Evolutionary conservation across 768 basidiomycete genomes (phyloP), one percentile per base, ranked within the genome.

Genomic region (Mrakia gelida): DNA sequence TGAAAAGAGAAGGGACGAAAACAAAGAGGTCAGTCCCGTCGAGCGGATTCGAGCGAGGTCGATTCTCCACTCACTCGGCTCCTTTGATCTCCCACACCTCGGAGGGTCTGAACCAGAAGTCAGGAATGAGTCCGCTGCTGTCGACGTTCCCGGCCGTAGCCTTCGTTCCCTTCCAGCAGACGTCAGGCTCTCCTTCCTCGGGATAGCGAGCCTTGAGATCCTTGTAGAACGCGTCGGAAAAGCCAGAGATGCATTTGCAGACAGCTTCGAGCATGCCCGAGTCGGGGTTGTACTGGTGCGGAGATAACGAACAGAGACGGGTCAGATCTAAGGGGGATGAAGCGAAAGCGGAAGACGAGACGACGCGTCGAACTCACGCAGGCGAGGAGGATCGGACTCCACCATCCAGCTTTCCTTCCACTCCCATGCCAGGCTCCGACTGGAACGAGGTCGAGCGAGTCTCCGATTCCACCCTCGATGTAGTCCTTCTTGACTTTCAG

Each of bases 401-500:
- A 78, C 71, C 71, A 78, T 6, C 59, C 77, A 6, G 63, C 77
- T 45, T 78, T 78, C 32, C 72, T 26, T 0, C 95, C 95, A 82
- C 90, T 92, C 68, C 94, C 94, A 85, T 94, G 75, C 92, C 93
- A 95, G 63, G 92, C 94, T 11, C 86, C 86, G 74, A 88, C 85
- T 0, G 87, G 86, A 3, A 87, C 85, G 7, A 87, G 83, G 77
- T 87, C 87, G 45, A 87, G 81, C 90, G 88, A 80, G 82, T 94
- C 92, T n/a, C 91, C 91, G 54, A 93, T 84, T 18, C 73, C 74
- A 3, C 90, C 91, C 38, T 88, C 87, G 30, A 95, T 90, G 83
- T 95, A 97, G 83, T 96, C 95, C 82, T 93, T 94, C 85, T 97
- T 97, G 63, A 96, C 85, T 83, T 95, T 95, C 76, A 95, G 83